Evolutionary conservation across 2,329 filamentous ascomycete genomes (phyloP), one percentile per base, ranked within the genome.

Genomic region (Aspergillus piperis): DNA sequence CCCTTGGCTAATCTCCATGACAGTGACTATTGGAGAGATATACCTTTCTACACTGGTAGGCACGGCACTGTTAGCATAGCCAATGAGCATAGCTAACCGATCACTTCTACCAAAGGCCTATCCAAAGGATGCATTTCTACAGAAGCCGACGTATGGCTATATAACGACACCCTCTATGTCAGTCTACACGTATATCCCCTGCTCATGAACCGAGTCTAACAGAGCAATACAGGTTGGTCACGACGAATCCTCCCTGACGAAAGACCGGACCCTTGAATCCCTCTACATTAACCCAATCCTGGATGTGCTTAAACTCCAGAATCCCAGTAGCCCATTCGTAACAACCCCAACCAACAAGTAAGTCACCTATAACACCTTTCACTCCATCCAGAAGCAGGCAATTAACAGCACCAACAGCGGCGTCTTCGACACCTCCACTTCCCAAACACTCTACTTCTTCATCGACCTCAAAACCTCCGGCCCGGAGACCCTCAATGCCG

Each of bases 381-480:
- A 25, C 17, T 30, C 30, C 25, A 23, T 11, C 6, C 10, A 11
- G 27, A 32, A 8, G 1, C 11, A 5, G 8, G 27, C 8, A 7
- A 15, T 2, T 47, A 42, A 44, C 5, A 3, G 19, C 13, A 30
- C 11, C 15, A 39, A 41, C 50, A 78, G 76, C 68, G 86, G 86
- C 36, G 84, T 89, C 13, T 89, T 82, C 68, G 86, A 89, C 71
- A 84, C 84, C 1, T 68, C 69, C 36, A 69, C 75, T 1, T 77
- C 71, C 5, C 85, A 88, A 71, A 88, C 86, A 0, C 78, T 89
- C 5, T 88, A 87, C 74, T 78, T 89, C 50, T 88, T 87, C 73
- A 82, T 89, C 60, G 86, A 89, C 68, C 68, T 87, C 60, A 89
- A 89, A 72, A 88, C 86, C 0, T 74, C 81, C 38, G 85, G 85